A percentile compares a stretch with the other conserved stretches of the same genome.
Conservation (phyloP, 2,329 filamentous ascomycete genomes). For the Fusarium hostae region DNA sequence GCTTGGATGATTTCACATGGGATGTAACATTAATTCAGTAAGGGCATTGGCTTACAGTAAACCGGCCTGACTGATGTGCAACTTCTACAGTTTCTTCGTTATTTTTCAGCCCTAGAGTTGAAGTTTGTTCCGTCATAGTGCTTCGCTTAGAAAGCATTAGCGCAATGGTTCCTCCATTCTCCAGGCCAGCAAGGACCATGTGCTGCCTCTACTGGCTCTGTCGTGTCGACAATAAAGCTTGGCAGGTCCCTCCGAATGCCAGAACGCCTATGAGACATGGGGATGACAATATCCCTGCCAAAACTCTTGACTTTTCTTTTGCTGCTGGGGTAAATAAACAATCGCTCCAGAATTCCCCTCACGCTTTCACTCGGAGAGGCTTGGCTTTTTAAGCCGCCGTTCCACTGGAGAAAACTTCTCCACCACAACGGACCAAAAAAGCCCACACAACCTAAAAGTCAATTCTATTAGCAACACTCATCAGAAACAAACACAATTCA, state of each 20-base stretch:
- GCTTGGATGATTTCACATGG: conserved; percentile 4
- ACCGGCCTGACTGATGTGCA: not conserved
- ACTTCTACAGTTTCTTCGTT: not conserved
- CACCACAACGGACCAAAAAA: not conserved
- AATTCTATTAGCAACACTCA: not conserved
- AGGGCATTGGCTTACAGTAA: not conserved
- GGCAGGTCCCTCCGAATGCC: conserved; percentile 30
- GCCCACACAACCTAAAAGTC: not conserved
- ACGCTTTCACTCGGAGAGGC: not conserved
- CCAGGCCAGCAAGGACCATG: conserved; percentile 37
- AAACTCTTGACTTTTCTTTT: not conserved
- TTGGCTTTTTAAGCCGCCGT: conserved; percentile 9
- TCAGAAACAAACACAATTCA: not conserved
- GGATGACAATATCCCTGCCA: conserved; percentile 30
- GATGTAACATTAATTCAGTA: not conserved
- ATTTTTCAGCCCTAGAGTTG: conserved; percentile 3
- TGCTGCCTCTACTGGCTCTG: conserved; percentile 40
- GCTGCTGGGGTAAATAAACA: not conserved
- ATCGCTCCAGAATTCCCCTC: not conserved
- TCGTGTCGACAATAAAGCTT: conserved; percentile 26
- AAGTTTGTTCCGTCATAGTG: conserved; percentile 27
- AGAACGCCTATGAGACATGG: conserved; percentile 13
- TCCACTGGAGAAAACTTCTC: not conserved
- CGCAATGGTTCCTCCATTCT: conserved; percentile 26
- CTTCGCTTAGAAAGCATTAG: conserved; percentile 22